Evolutionary conservation across 768 basidiomycete species (phyloP).

Genomic region (Leccinum ochraceum): DNA sequence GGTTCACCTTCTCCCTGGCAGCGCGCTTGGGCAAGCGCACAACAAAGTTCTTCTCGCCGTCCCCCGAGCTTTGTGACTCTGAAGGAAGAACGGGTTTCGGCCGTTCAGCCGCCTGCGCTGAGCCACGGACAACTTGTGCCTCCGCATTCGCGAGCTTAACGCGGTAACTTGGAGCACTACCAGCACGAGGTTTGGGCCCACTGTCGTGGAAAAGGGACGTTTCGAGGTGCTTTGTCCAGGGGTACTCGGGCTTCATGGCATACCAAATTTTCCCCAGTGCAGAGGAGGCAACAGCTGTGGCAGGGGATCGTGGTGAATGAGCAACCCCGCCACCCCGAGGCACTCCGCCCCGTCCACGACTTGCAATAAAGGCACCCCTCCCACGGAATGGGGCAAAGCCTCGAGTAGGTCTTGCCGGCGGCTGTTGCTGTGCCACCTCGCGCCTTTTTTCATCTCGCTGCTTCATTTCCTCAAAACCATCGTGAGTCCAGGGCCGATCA

Average conservation of each 20-base stretch:
- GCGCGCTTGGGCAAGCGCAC: slow-evolving; percentile 55
- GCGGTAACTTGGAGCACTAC: slow-evolving; percentile 54
- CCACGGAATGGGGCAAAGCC: slow-evolving; percentile 44
- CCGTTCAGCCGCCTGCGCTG: slow-evolving; percentile 12
- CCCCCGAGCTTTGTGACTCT: slow-evolving; percentile 36
- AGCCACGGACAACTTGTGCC: slow-evolving; percentile 45
- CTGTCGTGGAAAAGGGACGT: slow-evolving; percentile 68
- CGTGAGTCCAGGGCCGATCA: slow-evolving; percentile 79
- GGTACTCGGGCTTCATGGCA: slow-evolving; percentile 72
- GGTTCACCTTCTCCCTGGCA: slow-evolving; percentile 37
- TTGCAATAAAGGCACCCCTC: slow-evolving; percentile 45
- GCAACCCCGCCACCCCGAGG: slow-evolving; percentile 43
- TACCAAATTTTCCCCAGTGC: slow-evolving; percentile 61
- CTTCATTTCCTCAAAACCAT: slow-evolving; percentile 88
- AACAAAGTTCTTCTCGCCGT: slow-evolving; percentile 46
- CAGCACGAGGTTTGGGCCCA: slow-evolving; percentile 56
- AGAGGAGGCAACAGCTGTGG: slow-evolving; percentile 29
- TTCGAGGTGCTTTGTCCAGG: slow-evolving; percentile 86
- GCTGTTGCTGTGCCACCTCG: slow-evolving; percentile 36
- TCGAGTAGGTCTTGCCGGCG: slow-evolving; percentile 30
- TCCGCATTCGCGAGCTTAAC: slow-evolving; percentile 61
- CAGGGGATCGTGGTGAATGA: slow-evolving; percentile 32
- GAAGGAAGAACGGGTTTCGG: slow-evolving; percentile 21
- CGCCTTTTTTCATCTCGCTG: slow-evolving; percentile 61
- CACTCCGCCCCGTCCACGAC: slow-evolving; percentile 48